phyloP scores from a whole-genome alignment of 805 yeast genomes.

The Maudiozyma pseudohumilis region DNA sequence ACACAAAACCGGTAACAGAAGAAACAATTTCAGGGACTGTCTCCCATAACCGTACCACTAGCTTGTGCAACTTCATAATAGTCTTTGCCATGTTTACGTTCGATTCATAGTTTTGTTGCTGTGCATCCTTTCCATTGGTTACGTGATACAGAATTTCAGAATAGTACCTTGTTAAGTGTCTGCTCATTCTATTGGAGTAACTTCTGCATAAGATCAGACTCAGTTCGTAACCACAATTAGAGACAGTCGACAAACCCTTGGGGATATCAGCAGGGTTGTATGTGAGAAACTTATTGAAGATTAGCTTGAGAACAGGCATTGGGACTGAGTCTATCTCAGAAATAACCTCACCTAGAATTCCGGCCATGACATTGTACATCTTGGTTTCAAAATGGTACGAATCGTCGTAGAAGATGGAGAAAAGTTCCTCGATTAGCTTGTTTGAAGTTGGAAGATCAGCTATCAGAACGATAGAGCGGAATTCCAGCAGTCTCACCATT shows the following conservation, averaged over 20 bases:
- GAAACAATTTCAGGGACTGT: conserved; percentile 63
- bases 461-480: conserved; percentile 60
- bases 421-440: conserved; percentile 42
- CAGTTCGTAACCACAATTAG: conserved; percentile 54
- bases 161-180: conserved; percentile 68
- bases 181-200: conserved; percentile 62
- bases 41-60: conserved; percentile 64
- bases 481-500: conserved; percentile 61
- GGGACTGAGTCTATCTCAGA: conserved; percentile 63
- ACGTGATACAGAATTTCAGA: conserved; percentile 62
- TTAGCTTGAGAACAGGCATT: conserved; percentile 45
- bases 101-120: conserved; percentile 9
- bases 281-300: conserved; percentile 53
- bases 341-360: conserved; percentile 64
- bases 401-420: conserved; percentile 50
- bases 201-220: conserved; percentile 58
- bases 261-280: conserved; percentile 22
- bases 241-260: conserved; percentile 20
- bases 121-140: conserved; percentile 10
- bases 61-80: conserved; percentile 50
- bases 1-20: conserved; percentile 68
- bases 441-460: conserved; percentile 64
- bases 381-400: conserved; percentile 39
- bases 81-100: conserved; percentile 26
- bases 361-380: conserved; percentile 54